Evolutionary conservation across 1,284 basidiomycete genomes (phyloP), one percentile per base, ranked within the genome.

Genomic region (Takashimella koratensis): DNA sequence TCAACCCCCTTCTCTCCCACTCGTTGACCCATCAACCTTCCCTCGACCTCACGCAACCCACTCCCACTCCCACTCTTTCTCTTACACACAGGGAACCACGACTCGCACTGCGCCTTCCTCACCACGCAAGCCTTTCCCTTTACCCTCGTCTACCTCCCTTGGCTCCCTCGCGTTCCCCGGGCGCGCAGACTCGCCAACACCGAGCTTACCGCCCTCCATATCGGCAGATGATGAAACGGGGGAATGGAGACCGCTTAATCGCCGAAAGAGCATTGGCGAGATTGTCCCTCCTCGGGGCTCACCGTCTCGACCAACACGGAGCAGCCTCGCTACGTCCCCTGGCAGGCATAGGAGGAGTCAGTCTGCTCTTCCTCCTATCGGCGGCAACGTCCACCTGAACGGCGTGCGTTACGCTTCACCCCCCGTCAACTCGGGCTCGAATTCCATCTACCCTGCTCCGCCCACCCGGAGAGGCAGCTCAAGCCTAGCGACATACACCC

Each of bases 291-390:
- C 30, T 36, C 30, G 30, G 10, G 30, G 10, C 16, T 36, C 23
- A 54, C 45, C 39, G 30, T 56, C 22, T 54, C 55, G 11, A 25
- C 47, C 19, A 27, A 25, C 23, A n/a, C n/a, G n/a, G n/a, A n/a
- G n/a, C n/a, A n/a, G n/a, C n/a, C n/a, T n/a, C n/a, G n/a, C n/a
- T n/a, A n/a, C n/a, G n/a, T n/a, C n/a, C n/a, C n/a, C n/a, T n/a
- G 59, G 52, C 2, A 51, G 26, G 3, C 64, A 66, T 52, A 48
- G 62, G 11, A 41, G 68, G n/a, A 53, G 59, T 13, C 66, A 67
- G 20, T 62, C 59, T 5, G 67, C 67, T 11, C 13, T 60, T n/a
- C 54, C 56, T 26, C 43, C 25, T 25, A 13, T 13, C 13, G 8
- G 16, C 19, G 40, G 21, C 39, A 53, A 23, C 20, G 20, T 11